Conservation (phyloP, 202 grass and related monocot species). For the Eragrostis tef region DNA sequence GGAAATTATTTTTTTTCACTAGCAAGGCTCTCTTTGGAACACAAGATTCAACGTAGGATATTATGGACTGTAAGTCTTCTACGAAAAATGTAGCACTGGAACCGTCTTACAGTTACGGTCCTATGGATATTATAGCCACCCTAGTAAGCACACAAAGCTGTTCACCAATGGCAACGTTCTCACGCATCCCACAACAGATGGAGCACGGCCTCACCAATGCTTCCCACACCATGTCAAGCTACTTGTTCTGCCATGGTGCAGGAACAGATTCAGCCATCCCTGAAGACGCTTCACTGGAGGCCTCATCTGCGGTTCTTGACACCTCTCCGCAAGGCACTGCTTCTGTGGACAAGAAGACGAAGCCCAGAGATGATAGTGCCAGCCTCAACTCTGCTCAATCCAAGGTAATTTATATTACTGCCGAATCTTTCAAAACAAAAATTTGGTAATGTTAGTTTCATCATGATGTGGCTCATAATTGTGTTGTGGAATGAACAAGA, state of each 20-base stretch:
- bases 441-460: conserved; percentile 10
- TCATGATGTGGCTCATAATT: conserved; percentile 13
- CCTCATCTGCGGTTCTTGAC: conserved; percentile 59
- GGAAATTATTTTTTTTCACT: neutral
- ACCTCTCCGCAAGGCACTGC: conserved; percentile 43
- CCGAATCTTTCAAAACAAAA: too few species aligned
- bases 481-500: conserved; percentile 31
- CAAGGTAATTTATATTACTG: conserved; percentile 51
- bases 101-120: too few species aligned
- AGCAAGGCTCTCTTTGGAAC: neutral
- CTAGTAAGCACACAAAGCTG: neutral
- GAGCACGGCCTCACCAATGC: conserved; percentile 54
- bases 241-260: conserved; percentile 51
- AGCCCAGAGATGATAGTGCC: conserved; percentile 41
- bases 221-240: conserved; percentile 50
- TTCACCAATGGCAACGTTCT: conserved; percentile 53
- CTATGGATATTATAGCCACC: neutral
- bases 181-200: conserved; percentile 56
- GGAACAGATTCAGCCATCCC: conserved; percentile 36
- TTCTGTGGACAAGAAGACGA: conserved; percentile 65
- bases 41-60: too few species aligned
- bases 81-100: too few species aligned
- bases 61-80: too few species aligned
- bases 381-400: conserved; percentile 59
- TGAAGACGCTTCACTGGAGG: conserved; percentile 48